phyloP scores from a whole-genome alignment of 257 asterid genomes.

The Solanum commersonii region DNA sequence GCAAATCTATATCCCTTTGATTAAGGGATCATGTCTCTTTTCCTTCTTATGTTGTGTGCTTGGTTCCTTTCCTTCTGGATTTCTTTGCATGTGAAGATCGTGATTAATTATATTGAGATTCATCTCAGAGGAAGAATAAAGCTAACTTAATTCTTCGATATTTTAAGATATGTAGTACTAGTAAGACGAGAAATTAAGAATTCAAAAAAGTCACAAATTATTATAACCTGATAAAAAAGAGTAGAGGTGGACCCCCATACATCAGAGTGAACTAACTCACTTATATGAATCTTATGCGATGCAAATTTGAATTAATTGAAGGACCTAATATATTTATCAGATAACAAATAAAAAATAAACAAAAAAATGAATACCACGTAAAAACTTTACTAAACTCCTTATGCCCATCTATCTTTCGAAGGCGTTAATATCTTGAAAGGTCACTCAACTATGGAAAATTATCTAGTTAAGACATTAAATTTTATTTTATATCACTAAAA shows the following conservation, averaged over 20 bases:
- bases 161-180: neutral
- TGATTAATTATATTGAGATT: neutral
- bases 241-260: neutral
- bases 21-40: no score
- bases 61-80: no score
- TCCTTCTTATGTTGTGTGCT: no score
- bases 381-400: neutral
- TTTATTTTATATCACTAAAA: neutral
- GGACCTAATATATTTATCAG: neutral
- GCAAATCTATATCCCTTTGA: no score
- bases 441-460: neutral
- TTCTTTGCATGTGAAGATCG: no score
- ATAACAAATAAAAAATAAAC: no score
- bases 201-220: neutral
- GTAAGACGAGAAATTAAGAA: neutral
- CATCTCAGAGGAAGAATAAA: neutral
- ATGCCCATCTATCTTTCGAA: neutral
- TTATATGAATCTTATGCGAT: neutral
- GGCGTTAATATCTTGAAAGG: neutral
- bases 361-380: neutral
- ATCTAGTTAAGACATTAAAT: neutral
- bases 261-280: neutral
- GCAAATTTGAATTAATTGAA: neutral
- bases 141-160: neutral
- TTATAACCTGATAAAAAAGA: neutral